Evolutionary conservation across 2,329 filamentous ascomycete species (phyloP), one percentile per base, ranked within the genome.

Genomic region (Zasmidium angulare): DNA sequence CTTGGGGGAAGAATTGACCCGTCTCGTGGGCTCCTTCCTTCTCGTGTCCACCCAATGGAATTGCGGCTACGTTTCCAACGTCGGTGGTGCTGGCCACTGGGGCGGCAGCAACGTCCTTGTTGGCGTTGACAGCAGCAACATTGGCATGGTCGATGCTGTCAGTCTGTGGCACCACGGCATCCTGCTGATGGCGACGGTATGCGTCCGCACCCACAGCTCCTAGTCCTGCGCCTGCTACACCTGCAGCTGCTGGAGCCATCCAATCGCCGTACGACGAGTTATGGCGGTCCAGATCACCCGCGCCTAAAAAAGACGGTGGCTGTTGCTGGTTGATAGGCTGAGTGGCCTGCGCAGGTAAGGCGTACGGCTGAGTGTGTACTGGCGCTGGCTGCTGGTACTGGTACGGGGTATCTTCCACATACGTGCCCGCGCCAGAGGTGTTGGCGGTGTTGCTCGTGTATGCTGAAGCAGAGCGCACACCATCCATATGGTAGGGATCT

Each of bases 231-330:
- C 77, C 77, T 10, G 75, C 79, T 20, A 65, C 71, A 40, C 71
- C 74, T 4, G 62, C 71, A 12, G 77, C 78, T n/a, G 75, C 76
- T 31, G 81, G 80, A 21, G 76, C 79, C 74, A 85, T 80, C 82
- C 83, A 86, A 26, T 81, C 76, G 17, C 79, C 79, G 53, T 77
- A 72, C 22, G 59, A 74, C 62, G 76, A 81, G 60, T 75, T 73
- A 51, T 73, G 22, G 7, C 74, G 46, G 53, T 22, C 50, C 40
- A 55, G 21, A 48, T 53, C 20, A 21, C 47, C 31, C 50, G 58
- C 48, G 52, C 61, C 65, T 69, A 64, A 65, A 69, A 69, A 70
- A 67, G 69, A 53, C 56, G 22, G n/a, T 43, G 36, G 62, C 57
- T 65, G 65, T 43, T 64, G 60, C 47, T 68, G 63, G 23, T 63